phyloP scores from a whole-genome alignment of 2,329 filamentous ascomycete genomes.

The Furcasterigmium furcatum region DNA sequence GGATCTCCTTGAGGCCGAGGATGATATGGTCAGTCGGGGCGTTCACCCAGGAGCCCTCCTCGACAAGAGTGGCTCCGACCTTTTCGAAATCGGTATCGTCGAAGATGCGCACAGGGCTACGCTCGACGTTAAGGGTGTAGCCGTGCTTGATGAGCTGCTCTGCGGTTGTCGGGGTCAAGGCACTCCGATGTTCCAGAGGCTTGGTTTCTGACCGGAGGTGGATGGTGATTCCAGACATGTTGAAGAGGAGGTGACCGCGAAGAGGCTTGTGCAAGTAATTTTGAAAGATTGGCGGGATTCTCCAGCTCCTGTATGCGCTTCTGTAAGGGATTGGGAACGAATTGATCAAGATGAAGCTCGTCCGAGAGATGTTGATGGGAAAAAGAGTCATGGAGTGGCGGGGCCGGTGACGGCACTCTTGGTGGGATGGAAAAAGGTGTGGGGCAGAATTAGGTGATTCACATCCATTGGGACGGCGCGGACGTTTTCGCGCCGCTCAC shows the following conservation, averaged over 20 bases:
- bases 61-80: conserved; percentile 62
- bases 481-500: no score
- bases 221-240: conserved; percentile 24
- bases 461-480: no score
- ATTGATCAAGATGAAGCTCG: background rate
- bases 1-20: conserved; percentile 75
- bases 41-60: conserved; percentile 64
- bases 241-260: conserved; percentile 2
- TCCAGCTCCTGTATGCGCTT: no score
- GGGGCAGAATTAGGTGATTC: background rate
- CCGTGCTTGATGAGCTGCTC: conserved; percentile 66
- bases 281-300: background rate
- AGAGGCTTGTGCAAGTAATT: no score
- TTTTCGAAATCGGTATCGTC: conserved; percentile 58
- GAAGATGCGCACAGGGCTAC: conserved; percentile 64
- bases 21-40: conserved; percentile 68
- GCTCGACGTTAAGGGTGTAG: conserved; percentile 67
- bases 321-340: conserved; percentile 2
- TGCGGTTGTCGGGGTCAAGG: conserved; percentile 36
- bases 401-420: no score
- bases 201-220: conserved; percentile 59
- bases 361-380: no score
- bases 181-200: conserved; percentile 53
- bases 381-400: no score
- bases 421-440: conserved; percentile 1